Percentiles rank a stretch among this genome's conserved stretches.
These are phyloP conservation scores for Rehmannia glutinosa DNA, from an alignment of 257 asterid genomes.

Conservation along the genomic window DNA sequence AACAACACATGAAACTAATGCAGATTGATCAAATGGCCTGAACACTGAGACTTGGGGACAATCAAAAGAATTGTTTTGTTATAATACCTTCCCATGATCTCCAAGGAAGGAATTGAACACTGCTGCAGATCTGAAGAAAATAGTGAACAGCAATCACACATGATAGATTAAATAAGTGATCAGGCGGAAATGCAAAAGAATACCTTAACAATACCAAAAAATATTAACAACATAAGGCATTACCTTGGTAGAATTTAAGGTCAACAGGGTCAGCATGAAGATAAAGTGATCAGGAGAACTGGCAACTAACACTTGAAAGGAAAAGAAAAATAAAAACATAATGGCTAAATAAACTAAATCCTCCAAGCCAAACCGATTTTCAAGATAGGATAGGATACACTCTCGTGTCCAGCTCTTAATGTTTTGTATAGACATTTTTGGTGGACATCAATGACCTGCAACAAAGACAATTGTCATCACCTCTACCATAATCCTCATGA, in stretches of 20 bases:
- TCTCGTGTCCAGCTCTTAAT: slow-evolving; percentile 83
- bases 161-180: slow-evolving; percentile 2
- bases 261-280: slow-evolving; percentile 25
- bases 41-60: neutral
- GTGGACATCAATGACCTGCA: slow-evolving; percentile 79
- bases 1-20: neutral
- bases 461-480: slow-evolving; percentile 23
- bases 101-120: slow-evolving; percentile 95
- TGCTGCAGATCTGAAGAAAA: slow-evolving; percentile 77
- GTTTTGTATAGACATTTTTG: slow-evolving; percentile 78
- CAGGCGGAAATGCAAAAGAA: neutral
- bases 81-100: slow-evolving; percentile 89
- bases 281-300: slow-evolving; percentile 20
- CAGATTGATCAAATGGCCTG: neutral
- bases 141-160: slow-evolving; percentile 7
- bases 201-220: neutral
- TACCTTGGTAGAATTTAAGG: slow-evolving; percentile 29
- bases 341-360: neutral
- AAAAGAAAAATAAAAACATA: slow-evolving; percentile 1
- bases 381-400: slow-evolving; percentile 57
- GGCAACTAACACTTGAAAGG: slow-evolving; percentile 23
- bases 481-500: neutral
- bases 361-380: slow-evolving; percentile 2
- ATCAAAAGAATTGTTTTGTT: neutral
- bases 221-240: neutral